A percentile compares a stretch with the other conserved stretches of the same genome.
Evolutionary conservation across 148 eudicot genomes (phyloP).

Genomic region (Persicaria maculosa): DNA sequence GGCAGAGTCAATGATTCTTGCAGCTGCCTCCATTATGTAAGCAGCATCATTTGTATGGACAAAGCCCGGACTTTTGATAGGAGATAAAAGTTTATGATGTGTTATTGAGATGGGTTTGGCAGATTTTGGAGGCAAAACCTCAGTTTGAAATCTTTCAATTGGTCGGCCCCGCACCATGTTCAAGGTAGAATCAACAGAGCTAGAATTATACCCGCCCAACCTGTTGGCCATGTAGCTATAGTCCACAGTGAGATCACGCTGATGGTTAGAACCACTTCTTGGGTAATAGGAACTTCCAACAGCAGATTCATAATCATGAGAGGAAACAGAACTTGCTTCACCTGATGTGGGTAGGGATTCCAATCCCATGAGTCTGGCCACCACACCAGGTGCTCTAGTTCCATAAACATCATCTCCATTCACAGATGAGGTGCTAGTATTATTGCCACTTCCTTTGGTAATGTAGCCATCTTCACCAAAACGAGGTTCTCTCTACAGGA

Average conservation of each 20-base stretch:
- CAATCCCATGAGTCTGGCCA: slow-evolving; percentile 96
- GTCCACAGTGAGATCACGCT: slow-evolving; percentile 35
- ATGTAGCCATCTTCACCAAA: slow-evolving; percentile 36
- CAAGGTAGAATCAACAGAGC: slow-evolving; percentile 34
- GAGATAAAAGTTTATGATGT: slow-evolving; percentile 71
- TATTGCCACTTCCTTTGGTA: slow-evolving; percentile 33
- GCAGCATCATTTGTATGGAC: slow-evolving; percentile 65
- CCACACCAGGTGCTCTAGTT: slow-evolving; percentile 76
- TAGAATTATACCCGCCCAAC: slow-evolving; percentile 41
- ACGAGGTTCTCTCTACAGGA: slow-evolving; percentile 35
- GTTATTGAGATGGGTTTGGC: slow-evolving; percentile 71
- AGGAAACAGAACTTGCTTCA: slow-evolving; percentile 44
- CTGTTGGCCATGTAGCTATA: slow-evolving; percentile 36
- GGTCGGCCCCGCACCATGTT: slow-evolving; percentile 46
- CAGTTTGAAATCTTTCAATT: slow-evolving; percentile 78
- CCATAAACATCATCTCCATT: slow-evolving; percentile 49
- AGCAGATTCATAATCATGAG: slow-evolving; percentile 36
- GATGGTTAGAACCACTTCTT: slow-evolving; percentile 27
- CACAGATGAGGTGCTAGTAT: slow-evolving; percentile 35
- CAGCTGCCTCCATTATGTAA: slow-evolving; percentile 73
- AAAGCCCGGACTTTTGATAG: slow-evolving; percentile 83
- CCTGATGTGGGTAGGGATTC: slow-evolving; percentile 68
- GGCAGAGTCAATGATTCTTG: slow-evolving; percentile 69
- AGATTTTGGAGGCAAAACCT: slow-evolving; percentile 74
- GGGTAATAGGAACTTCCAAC: slow-evolving; percentile 36